Evolutionary conservation across 2,329 filamentous ascomycete genomes (phyloP).

Genomic region (Apiospora aurea): DNA sequence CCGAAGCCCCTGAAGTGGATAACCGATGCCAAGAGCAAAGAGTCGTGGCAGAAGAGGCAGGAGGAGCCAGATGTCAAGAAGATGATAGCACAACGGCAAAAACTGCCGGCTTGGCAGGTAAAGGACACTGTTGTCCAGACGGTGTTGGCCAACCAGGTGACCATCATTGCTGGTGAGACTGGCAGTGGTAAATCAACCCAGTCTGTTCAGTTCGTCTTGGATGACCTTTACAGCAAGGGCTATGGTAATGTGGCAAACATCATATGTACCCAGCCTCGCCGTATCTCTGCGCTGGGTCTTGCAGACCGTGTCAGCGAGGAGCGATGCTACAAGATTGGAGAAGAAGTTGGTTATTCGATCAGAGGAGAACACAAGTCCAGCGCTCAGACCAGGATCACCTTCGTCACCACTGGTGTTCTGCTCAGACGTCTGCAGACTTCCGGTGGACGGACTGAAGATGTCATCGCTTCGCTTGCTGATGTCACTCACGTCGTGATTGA

Average conservation of each 20-base stretch:
- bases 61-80: conserved; percentile 69
- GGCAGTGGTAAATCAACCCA: conserved; percentile 97
- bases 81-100: conserved; percentile 77
- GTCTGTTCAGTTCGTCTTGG: conserved; percentile 93
- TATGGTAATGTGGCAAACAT: conserved; percentile 85
- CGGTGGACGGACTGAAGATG: conserved; percentile 79
- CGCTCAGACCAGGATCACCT: conserved; percentile 83
- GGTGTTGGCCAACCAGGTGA: conserved; percentile 82
- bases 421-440: conserved; percentile 90
- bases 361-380: conserved; percentile 85
- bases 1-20: conserved; percentile 70
- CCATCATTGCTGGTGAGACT: conserved; percentile 96
- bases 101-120: conserved; percentile 87
- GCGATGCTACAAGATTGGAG: conserved; percentile 79
- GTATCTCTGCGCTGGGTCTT: conserved; percentile 92
- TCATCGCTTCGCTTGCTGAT: conserved; percentile 82
- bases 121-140: conserved; percentile 78
- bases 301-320: conserved; percentile 96
- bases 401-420: conserved; percentile 94
- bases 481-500: conserved; percentile 96
- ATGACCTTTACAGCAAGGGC: conserved; percentile 81
- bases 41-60: conserved; percentile 76
- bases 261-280: conserved; percentile 91
- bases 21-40: conserved; percentile 64
- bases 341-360: conserved; percentile 91